These are phyloP conservation scores for Hypericum perforatum DNA, from an alignment of 345 rosid species.

Conservation along the genomic window DNA sequence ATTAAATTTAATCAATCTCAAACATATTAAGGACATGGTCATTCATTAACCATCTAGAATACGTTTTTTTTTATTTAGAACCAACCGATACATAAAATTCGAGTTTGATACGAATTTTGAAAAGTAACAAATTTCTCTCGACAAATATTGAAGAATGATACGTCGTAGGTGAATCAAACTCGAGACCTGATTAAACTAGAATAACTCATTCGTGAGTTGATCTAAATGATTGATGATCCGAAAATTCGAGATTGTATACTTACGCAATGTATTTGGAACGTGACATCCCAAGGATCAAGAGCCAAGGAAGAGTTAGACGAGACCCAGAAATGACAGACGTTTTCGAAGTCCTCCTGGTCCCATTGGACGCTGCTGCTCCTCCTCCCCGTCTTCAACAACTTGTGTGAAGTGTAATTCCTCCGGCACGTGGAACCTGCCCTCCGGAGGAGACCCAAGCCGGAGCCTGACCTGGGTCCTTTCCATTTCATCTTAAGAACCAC, in stretches of 20 bases:
- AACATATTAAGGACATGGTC: not conserved
- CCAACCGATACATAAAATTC: too few relatives aligned
- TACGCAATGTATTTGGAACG: slow-evolving; percentile 24
- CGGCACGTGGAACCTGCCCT: not conserved
- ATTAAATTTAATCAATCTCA: not conserved
- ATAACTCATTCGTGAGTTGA: too few relatives aligned
- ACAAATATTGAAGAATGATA: too few relatives aligned
- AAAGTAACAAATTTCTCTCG: too few relatives aligned
- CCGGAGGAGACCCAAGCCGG: not conserved
- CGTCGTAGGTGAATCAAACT: too few relatives aligned
- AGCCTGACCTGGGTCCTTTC: slow-evolving; percentile 4
- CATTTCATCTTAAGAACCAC: slow-evolving; percentile 4
- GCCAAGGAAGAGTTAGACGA: slow-evolving; percentile 7
- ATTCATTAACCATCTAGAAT: too few relatives aligned
- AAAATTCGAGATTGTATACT: slow-evolving; percentile 5
- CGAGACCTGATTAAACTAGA: too few relatives aligned
- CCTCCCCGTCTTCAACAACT: not conserved
- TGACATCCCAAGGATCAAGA: slow-evolving; percentile 21
- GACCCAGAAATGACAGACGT: slow-evolving; percentile 11
- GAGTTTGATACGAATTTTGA: too few relatives aligned
- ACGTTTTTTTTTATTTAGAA: too few relatives aligned
- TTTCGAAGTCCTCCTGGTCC: slow-evolving; percentile 28
- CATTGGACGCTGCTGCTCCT: slow-evolving; percentile 15
- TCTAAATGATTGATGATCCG: too few relatives aligned
- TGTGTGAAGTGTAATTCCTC: not conserved